Evolutionary conservation across 2,329 filamentous ascomycete species (phyloP).

Genomic region (Neonectria ditissima): DNA sequence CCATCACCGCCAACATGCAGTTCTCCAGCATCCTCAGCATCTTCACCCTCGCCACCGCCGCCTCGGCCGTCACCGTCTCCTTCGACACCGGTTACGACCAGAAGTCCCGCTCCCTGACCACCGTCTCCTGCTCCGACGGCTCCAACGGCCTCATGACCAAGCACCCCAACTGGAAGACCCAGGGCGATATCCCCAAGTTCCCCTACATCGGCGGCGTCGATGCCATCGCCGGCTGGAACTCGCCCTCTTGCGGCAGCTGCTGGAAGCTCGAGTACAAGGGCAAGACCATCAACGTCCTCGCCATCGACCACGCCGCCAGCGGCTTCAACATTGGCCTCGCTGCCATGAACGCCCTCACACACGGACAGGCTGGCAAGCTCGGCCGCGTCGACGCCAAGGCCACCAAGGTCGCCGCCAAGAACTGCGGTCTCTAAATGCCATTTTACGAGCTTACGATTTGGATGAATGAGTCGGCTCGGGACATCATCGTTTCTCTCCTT

Average conservation of each 20-base stretch:
- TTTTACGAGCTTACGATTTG: conserved; percentile 30
- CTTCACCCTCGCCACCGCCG: conserved; percentile 53
- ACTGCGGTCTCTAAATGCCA: conserved; percentile 56
- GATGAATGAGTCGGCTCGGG: conserved; percentile 19
- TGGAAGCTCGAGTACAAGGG: conserved; percentile 66
- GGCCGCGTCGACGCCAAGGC: conserved; percentile 66
- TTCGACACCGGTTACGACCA: conserved; percentile 81
- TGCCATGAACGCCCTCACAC: conserved; percentile 69
- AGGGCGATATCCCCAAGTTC: conserved; percentile 62
- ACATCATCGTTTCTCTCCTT: conserved; percentile 39
- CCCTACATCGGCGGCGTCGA: conserved; percentile 66
- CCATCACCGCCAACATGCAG: conserved; percentile 55
- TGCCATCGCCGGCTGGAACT: conserved; percentile 67
- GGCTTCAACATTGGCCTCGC: conserved; percentile 68
- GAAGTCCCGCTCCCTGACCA: conserved; percentile 62
- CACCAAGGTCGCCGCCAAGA: conserved; percentile 54
- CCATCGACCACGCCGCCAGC: conserved; percentile 61
- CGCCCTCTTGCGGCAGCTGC: conserved; percentile 68
- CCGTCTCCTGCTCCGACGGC: conserved; percentile 76
- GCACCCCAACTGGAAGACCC: conserved; percentile 68
- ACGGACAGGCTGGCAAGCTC: conserved; percentile 60
- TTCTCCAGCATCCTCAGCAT: conserved; percentile 55
- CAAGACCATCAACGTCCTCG: conserved; percentile 64
- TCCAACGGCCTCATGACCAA: conserved; percentile 71
- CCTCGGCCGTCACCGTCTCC: conserved; percentile 65